A percentile compares a stretch with the other conserved stretches of the same genome.
Evolutionary conservation across 1,284 basidiomycete genomes (phyloP).

Genomic region (Malassezia slooffiae): DNA sequence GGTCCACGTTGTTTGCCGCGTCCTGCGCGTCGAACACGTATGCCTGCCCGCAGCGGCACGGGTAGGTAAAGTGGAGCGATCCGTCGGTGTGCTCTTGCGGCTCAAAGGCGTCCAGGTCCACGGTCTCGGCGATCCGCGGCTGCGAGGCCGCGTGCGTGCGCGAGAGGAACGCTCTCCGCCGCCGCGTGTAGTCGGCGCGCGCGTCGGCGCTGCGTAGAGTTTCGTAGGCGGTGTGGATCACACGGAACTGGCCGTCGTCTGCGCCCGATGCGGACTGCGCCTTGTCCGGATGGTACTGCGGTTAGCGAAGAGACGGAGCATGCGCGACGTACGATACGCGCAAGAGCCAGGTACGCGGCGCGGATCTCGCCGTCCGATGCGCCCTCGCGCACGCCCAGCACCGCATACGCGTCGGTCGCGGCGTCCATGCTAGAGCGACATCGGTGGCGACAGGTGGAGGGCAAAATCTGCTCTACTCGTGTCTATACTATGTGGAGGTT

Average conservation of each 20-base stretch:
- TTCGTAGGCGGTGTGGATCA: constrained; percentile 12
- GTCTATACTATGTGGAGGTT: background rate
- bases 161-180: background rate
- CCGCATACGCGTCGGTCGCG: constrained; percentile 7
- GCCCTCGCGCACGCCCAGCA: constrained; percentile 3
- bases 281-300: constrained; percentile 14
- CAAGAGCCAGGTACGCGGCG: constrained; percentile 9
- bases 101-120: constrained; percentile 10
- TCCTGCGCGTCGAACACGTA: constrained; percentile 1
- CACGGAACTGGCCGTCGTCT: constrained; percentile 2
- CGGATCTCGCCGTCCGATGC: constrained; percentile 6
- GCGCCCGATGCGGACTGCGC: background rate
- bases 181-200: constrained; percentile 2
- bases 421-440: background rate
- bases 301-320: too few species aligned
- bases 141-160: background rate
- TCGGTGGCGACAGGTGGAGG: too few species aligned
- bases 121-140: constrained; percentile 6
- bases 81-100: background rate
- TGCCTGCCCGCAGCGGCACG: constrained; percentile 15
- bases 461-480: background rate
- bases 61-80: constrained; percentile 6
- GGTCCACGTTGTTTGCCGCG: background rate
- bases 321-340: constrained; percentile 6
- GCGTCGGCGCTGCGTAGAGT: background rate